Evolutionary conservation across 1,284 basidiomycete species (phyloP), one percentile per base, ranked within the genome.

Genomic region (Rhodotorula sp.): DNA sequence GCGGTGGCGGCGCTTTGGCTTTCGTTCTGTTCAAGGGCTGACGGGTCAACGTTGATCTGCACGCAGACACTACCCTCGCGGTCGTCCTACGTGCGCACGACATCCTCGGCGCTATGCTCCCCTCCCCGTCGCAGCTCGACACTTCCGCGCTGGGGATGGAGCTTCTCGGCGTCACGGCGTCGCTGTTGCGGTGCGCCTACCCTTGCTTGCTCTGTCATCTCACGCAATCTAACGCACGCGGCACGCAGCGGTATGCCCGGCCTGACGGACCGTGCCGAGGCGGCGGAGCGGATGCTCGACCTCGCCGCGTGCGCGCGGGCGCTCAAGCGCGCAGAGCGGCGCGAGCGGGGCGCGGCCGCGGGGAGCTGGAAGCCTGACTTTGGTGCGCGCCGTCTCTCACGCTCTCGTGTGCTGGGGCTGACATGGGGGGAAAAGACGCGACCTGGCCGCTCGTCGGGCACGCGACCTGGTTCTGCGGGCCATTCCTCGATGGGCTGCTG

Each of bases 361-460:
- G 41, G 36, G 44, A 39, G 8, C 2, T 56, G 44, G 54, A 46
- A 48, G 41, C 63, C 63, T 2, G 54, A 64, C 10, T 32, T n/a
- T 1, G 57, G 48, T 63, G n/a, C n/a, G 57, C 36, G 29, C 12
- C 2, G 9, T 19, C 27, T 3, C 15, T 29, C 46, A 27, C 41
- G 1, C 0, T 34, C 32, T 22, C 17, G 2, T 32, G 32, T 7
- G 27, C 53, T 4, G 13, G 15, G 17, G 25, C 51, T 53, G 29
- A 53, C 22, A 1, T 13, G n/a, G 10, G n/a, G n/a, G 17, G 10
- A 12, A 19, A 5, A 50, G 70, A 72, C 61, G 61, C 66, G 19
- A 60, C 62, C 9, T 72, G 70, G 70, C 62, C 67, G 3, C 54
- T 69, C 25, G 64, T 69, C n/a, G 67, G 62, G 0, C 44, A 72